A percentile compares a stretch with the other conserved stretches of the same genome.
Conservation (phyloP, 139 green algal genomes). For the Closterium sp. region DNA sequence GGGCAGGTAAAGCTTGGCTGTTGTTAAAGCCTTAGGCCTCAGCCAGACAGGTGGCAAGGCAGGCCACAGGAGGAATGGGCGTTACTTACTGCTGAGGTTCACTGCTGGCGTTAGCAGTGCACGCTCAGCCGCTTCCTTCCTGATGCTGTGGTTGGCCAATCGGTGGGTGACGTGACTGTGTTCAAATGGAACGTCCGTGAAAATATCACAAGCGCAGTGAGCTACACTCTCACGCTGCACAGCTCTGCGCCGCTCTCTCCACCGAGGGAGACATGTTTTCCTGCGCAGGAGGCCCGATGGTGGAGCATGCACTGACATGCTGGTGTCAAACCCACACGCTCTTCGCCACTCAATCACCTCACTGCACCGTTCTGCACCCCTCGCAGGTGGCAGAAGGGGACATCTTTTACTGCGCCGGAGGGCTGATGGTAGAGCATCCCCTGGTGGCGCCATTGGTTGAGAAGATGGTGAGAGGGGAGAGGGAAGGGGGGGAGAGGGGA, state of each 20-base stretch:
- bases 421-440: conserved; percentile 76
- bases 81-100: no score
- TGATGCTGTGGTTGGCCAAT: neutral
- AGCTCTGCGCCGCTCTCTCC: conserved; percentile 26
- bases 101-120: no score
- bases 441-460: conserved; percentile 59
- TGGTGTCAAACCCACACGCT: no score
- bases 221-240: neutral
- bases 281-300: conserved; percentile 75
- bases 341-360: no score
- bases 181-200: no score
- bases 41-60: no score
- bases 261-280: conserved; percentile 67
- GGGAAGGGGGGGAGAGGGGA: neutral
- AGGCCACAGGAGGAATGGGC: no score
- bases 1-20: no score
- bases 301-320: conserved; percentile 75
- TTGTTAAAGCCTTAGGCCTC: no score
- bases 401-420: conserved; percentile 69
- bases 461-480: conserved; percentile 27
- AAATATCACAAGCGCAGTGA: no score
- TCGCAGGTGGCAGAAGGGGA: conserved; percentile 61
- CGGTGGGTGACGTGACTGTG: conserved; percentile 36
- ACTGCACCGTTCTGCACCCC: no score
- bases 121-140: no score